Evolutionary conservation across 2,329 filamentous ascomycete genomes (phyloP).

Genomic region (Fusarium buharicum): DNA sequence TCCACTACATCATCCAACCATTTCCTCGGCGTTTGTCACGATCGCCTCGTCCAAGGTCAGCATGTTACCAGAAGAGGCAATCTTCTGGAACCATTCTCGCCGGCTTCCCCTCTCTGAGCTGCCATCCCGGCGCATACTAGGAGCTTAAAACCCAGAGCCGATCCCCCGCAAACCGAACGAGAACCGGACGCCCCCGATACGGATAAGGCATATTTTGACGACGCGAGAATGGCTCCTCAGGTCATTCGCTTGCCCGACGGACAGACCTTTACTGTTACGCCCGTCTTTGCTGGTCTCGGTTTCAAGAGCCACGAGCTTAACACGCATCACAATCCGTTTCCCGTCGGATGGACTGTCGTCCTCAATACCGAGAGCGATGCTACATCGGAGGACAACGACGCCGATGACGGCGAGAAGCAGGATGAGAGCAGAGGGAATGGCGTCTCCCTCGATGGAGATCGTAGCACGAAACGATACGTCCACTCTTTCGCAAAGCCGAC

Average conservation of each 20-base stretch:
- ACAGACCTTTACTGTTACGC: slow-evolving; percentile 80
- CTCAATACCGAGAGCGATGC: slow-evolving; percentile 70
- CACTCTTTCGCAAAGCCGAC: slow-evolving; percentile 74
- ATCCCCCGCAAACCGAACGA: slow-evolving; percentile 38
- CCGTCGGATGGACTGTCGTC: slow-evolving; percentile 89
- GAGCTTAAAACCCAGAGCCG: slow-evolving; percentile 42
- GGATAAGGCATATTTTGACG: slow-evolving; percentile 16
- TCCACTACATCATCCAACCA: slow-evolving; percentile 47
- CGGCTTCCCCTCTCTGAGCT: slow-evolving; percentile 25
- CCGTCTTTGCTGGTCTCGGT: slow-evolving; percentile 89
- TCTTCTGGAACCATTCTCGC: slow-evolving; percentile 40
- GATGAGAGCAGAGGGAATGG: slow-evolving; percentile 35
- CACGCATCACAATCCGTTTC: slow-evolving; percentile 75
- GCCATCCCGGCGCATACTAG: slow-evolving; percentile 25
- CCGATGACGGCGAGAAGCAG: slow-evolving; percentile 44
- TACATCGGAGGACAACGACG: slow-evolving; percentile 37
- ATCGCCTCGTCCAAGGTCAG: slow-evolving; percentile 43
- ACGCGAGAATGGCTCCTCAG: slow-evolving; percentile 50
- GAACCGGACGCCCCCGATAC: slow-evolving; percentile 23
- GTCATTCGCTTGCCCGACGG: slow-evolving; percentile 85
- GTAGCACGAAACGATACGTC: slow-evolving; percentile 38
- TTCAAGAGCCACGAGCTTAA: slow-evolving; percentile 86
- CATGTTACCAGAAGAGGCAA: slow-evolving; percentile 40
- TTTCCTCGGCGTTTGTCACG: slow-evolving; percentile 47
- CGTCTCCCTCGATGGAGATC: slow-evolving; percentile 25